Base-by-base conservation (phyloP, 257 asterid species). In the Perilla frutescens region DNA sequence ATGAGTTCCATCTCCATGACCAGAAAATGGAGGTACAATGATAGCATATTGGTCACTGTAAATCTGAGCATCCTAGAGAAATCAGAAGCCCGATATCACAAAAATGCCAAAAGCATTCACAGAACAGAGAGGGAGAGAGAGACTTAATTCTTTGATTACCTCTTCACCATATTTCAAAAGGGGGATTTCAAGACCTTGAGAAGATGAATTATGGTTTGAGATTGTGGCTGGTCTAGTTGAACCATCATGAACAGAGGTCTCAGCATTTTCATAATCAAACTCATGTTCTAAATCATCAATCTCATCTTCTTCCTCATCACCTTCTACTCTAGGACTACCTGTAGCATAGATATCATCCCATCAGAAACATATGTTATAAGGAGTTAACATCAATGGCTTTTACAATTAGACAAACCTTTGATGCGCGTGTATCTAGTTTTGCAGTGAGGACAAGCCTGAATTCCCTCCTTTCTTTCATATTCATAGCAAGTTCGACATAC, bases 301-400 rank as follows among this genome's bases (percentile, higher is more conserved):
- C 34, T 59, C 86, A 60, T 92, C 96, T 76, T 92, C 98, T 77
- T 92, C 98, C 83, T 92, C 98, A 65, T 92, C 98, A 49, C 96
- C 98, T 63, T 88, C 97, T 11, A 92, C 98, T 74, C 96, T 86
- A 40, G 96, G 90, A 77, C 91, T 83, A 73, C 97, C 98, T 90
- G 78, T 20, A 81, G 36, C 43, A 53, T 5, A 62, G 36, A 66
- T 29, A 6, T 66, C 71, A 57, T 20, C 45, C 37, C 4, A 6
- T 29, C 29, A 57, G 37, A 48, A 45, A 37, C 13, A 62, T 66
- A 37, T 34, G 4, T 44, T 49, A 63, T 29, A 63, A 29, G 34
- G 12, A 67, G 65, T 39, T 39, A 26, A 40, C 58, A 41, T 6
- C 34, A 11, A 34, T 11, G 45, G 15, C 32, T 41, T n/a, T 8